Base-by-base conservation (phyloP, 352 stramenopile species). In the Phytophthora vignae region DNA sequence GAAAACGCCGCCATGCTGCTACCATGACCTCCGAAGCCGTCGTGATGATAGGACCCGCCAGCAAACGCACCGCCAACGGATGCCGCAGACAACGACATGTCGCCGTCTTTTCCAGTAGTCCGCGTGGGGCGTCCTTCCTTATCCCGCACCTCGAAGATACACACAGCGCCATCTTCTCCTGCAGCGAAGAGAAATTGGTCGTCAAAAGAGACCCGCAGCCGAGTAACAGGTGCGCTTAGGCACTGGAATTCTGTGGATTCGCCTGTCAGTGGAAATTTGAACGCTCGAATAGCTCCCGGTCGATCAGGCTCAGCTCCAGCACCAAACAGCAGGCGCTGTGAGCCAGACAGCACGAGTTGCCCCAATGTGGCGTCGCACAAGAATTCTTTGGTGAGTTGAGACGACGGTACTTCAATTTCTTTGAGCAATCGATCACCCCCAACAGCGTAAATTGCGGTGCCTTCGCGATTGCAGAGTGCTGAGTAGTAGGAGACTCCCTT, bases 401-500 rank as follows among this genome's bases (percentile, higher is more conserved):
- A 90, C 12, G 81, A 88, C 36, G 92, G 87, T 22, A 96, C 77
- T 63, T 98, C 92, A 44, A 98, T 90, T 71, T 98, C 92, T 68
- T 96, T 96, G 36, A 98, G 88, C 73, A 96, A 88, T n/a, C 84
- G 80, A 73, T 98, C 93, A 40, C 77, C 85, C 17, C 94, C 93
- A 2, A 97, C 94, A 3, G 94, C 89, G 65, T 96, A 97, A 21
- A 92, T 85, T 36, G 83, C 78, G 3, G 79, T 93, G 57, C 86
- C 87, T 76, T 95, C 88, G 50, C 85, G 85, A n/a, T 90, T 97
- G 65, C 78, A 91, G 15, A 98, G 69, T 9, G 90, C 94, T 8
- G 88, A 96, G 60, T 86, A 94, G 69, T 98, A 98, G 8, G 88
- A 81, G 5, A 94, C 90, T n/a, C 94, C 93, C 60, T 98, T 98